A percentile compares a stretch with the other conserved stretches of the same genome.
These are phyloP conservation scores for Pseudevernia furfuracea DNA, from an alignment of 495 filamentous ascomycete genomes.

Conservation along the genomic window DNA sequence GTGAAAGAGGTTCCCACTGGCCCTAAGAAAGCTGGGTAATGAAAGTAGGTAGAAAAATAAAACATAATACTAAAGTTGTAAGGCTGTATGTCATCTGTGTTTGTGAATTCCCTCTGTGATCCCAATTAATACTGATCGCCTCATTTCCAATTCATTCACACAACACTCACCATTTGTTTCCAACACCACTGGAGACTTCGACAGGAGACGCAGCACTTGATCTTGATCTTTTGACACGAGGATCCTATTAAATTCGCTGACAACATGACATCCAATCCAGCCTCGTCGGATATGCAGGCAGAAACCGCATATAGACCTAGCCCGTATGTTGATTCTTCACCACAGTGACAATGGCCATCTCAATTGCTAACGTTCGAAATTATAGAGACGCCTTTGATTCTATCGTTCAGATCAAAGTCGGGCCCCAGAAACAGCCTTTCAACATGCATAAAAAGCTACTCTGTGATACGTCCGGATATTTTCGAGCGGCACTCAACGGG, in stretches of 20 bases:
- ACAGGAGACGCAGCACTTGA: neutral
- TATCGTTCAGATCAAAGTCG: neutral
- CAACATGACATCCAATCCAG: neutral
- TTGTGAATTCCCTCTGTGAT: neutral
- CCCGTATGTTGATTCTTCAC: neutral
- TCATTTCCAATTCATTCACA: neutral
- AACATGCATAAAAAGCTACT: conserved; percentile 7
- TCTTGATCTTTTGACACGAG: neutral
- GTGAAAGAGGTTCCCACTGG: conserved; percentile 29
- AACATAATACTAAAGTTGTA: too few relatives aligned
- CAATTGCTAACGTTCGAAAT: neutral
- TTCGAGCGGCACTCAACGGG: conserved; percentile 8
- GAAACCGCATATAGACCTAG: neutral
- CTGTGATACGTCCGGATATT: conserved; percentile 12
- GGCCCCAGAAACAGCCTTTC: neutral
- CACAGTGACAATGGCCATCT: neutral
- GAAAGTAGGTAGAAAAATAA: conserved; percentile 2
- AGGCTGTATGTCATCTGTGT: neutral
- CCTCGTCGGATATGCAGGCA: too few relatives aligned
- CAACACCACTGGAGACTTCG: neutral
- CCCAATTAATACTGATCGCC: too few relatives aligned
- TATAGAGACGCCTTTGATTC: neutral
- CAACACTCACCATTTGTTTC: neutral
- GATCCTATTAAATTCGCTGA: neutral
- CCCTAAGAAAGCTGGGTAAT: conserved; percentile 14